Conservation (phyloP, 257 asterid genomes). For the Paraleonurus japonicus region DNA sequence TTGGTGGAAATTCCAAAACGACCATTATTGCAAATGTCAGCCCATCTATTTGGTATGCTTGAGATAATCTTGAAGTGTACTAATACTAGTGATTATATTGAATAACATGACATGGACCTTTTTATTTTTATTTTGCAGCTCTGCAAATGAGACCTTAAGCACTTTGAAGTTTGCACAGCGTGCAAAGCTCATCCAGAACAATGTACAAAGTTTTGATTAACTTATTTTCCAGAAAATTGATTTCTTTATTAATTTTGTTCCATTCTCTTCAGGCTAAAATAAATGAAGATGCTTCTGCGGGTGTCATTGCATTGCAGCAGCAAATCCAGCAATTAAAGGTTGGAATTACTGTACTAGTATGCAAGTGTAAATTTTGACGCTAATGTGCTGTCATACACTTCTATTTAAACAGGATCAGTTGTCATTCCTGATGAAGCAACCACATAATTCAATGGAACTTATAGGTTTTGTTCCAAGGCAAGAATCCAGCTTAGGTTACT, state of each 20-base stretch:
- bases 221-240: slow-evolving; percentile 16
- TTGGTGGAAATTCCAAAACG: slow-evolving; percentile 89
- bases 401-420: slow-evolving; percentile 64
- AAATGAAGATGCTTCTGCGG: slow-evolving; percentile 84
- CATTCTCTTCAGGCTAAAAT: slow-evolving; percentile 65
- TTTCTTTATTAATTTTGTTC: slow-evolving; percentile 19
- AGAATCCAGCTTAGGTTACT: slow-evolving; percentile 31
- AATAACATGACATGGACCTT: background rate
- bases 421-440: slow-evolving; percentile 65
- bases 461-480: slow-evolving; percentile 30
- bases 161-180: slow-evolving; percentile 90
- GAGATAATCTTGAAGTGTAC: slow-evolving; percentile 13
- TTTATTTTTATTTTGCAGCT: slow-evolving; percentile 43
- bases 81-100: slow-evolving; percentile 7
- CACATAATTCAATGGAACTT: slow-evolving; percentile 34
- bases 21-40: slow-evolving; percentile 83
- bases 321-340: slow-evolving; percentile 80
- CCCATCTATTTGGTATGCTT: slow-evolving; percentile 72
- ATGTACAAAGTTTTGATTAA: slow-evolving; percentile 41
- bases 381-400: slow-evolving; percentile 22
- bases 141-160: slow-evolving; percentile 76
- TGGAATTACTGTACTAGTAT: slow-evolving; percentile 16
- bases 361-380: slow-evolving; percentile 23
- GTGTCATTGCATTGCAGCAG: slow-evolving; percentile 66
- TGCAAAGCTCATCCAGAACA: slow-evolving; percentile 85